Conservation (phyloP, 352 stramenopile species). For the Phytophthora pluvialis region DNA sequence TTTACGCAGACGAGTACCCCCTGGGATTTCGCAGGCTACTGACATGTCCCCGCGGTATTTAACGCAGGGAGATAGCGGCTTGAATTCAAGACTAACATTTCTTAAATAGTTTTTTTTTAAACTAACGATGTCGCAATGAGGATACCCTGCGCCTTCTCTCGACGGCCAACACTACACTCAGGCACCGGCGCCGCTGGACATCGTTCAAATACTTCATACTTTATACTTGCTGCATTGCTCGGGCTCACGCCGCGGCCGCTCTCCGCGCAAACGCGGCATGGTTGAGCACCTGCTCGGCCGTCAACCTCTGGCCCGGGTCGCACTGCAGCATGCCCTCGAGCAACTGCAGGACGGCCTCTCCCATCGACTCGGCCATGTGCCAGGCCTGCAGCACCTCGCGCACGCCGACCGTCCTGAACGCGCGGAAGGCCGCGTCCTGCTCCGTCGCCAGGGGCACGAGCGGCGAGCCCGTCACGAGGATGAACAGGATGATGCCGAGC, state of each 20-base stretch:
- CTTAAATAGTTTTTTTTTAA: too few species aligned
- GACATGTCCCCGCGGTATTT: too few species aligned
- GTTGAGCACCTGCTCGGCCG: neutral
- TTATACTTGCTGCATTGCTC: too few species aligned
- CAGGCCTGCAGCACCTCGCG: neutral
- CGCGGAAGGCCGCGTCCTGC: constrained; percentile 6
- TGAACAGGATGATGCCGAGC: constrained; percentile 58
- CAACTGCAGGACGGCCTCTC: neutral
- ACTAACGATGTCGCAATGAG: too few species aligned
- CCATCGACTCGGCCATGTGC: constrained; percentile 1
- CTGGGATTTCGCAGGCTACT: too few species aligned
- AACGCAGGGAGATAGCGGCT: too few species aligned
- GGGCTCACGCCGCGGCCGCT: neutral
- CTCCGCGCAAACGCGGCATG: neutral
- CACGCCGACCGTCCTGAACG: constrained; percentile 2
- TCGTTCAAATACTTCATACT: too few species aligned
- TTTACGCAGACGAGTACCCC: too few species aligned
- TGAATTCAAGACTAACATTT: too few species aligned
- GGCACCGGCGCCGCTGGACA: too few species aligned
- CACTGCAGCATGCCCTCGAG: constrained; percentile 6
- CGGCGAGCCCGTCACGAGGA: constrained; percentile 52
- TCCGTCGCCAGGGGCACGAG: constrained; percentile 38
- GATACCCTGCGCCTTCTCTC: neutral
- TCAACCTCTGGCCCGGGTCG: neutral
- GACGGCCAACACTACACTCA: too few species aligned